A percentile compares a stretch with the other conserved stretches of the same genome.
Conservation (phyloP, 257 asterid genomes). For the Gardenia jasminoides region DNA sequence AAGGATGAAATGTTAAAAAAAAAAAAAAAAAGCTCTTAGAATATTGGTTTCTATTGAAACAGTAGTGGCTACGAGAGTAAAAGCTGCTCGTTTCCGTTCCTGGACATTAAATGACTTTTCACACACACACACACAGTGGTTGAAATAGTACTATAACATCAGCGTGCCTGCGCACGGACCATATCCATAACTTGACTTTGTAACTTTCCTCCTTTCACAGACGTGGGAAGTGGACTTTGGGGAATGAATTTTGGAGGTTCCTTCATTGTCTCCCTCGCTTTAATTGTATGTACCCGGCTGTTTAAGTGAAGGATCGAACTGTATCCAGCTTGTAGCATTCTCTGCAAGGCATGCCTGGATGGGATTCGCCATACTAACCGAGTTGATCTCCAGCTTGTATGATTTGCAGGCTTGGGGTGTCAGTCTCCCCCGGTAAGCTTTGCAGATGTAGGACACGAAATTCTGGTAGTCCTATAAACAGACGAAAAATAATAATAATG, state of each 20-base stretch:
- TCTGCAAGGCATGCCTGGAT: slow-evolving; percentile 30
- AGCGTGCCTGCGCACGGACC: background rate
- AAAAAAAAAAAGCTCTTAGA: too few species aligned
- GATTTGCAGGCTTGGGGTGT: slow-evolving; percentile 56
- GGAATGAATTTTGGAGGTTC: background rate
- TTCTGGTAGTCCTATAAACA: slow-evolving; percentile 63
- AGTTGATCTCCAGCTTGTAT: slow-evolving; percentile 26
- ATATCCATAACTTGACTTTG: background rate
- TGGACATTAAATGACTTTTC: too few species aligned
- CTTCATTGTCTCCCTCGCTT: background rate
- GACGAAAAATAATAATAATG: background rate
- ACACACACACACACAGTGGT: too few species aligned
- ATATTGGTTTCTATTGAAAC: too few species aligned
- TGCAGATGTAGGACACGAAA: slow-evolving; percentile 61
- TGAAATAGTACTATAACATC: background rate
- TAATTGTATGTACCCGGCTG: slow-evolving; percentile 10
- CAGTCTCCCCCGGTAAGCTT: slow-evolving; percentile 56
- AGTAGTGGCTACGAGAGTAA: too few species aligned
- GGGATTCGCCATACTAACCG: slow-evolving; percentile 14
- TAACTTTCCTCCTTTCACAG: background rate
- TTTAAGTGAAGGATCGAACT: background rate
- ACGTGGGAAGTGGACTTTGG: background rate
- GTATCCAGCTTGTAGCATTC: slow-evolving; percentile 17
- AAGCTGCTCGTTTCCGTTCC: too few species aligned
- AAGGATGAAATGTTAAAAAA: too few species aligned